phyloP scores from a whole-genome alignment of 2,329 filamentous ascomycete genomes.

The Claviceps sp. region DNA sequence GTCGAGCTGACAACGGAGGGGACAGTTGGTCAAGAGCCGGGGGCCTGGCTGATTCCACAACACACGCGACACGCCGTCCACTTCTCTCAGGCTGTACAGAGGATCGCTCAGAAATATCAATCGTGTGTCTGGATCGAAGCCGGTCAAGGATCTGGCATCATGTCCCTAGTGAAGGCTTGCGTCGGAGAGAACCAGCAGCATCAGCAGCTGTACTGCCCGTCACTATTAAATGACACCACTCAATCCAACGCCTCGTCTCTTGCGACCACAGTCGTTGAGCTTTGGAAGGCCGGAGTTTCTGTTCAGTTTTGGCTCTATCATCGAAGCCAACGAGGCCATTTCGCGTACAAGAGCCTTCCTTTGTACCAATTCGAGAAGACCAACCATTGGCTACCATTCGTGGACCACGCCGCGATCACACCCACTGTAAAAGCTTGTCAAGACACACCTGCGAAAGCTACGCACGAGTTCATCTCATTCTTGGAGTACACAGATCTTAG shows the following conservation, averaged over 20 bases:
- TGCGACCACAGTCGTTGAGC: constrained; percentile 11
- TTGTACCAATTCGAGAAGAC: constrained; percentile 30
- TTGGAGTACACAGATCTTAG: neutral
- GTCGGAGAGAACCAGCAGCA: neutral
- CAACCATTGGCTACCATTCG: constrained; percentile 25
- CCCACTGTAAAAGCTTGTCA: neutral
- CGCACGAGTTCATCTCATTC: neutral
- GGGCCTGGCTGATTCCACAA: constrained; percentile 12
- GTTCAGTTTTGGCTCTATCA: constrained; percentile 26
- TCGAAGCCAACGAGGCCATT: constrained; percentile 11
- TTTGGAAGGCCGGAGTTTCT: constrained; percentile 27
- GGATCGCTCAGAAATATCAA: constrained; percentile 19
- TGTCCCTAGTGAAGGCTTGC: constrained; percentile 18
- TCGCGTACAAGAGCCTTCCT: constrained; percentile 18
- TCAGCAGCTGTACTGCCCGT: constrained; percentile 2
- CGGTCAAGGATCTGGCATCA: constrained; percentile 24
- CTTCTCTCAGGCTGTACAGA: constrained; percentile 27
- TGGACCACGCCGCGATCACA: neutral
- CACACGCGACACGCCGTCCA: constrained; percentile 32
- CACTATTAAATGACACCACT: neutral
- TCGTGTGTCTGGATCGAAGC: constrained; percentile 24
- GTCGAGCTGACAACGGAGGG: constrained; percentile 5
- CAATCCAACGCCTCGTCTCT: constrained; percentile 1
- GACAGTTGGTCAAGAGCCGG: neutral
- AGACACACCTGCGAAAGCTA: neutral